phyloP scores from a whole-genome alignment of 192 early-diverging fungal species.

The Gryganskiella cystojenkinii region DNA sequence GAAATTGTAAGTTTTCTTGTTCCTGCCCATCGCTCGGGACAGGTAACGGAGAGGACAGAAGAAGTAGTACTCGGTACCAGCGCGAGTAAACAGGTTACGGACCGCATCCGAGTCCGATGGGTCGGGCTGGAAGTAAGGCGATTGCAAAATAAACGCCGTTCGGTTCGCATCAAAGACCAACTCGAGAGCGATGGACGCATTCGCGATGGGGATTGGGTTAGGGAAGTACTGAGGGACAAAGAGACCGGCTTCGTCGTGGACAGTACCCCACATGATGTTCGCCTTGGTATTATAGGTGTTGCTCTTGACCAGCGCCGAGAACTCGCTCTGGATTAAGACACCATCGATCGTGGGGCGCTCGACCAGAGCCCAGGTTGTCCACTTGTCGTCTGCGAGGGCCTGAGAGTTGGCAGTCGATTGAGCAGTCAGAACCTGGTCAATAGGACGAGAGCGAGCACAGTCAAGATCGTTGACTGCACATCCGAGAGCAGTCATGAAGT shows the following conservation, averaged over 20 bases:
- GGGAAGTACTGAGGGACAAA: conserved; percentile 15
- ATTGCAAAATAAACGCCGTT: neutral
- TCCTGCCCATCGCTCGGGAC: conserved; percentile 5
- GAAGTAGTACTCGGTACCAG: conserved; percentile 24
- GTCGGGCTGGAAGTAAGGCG: neutral
- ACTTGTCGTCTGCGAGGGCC: conserved; percentile 14
- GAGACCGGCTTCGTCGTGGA: conserved; percentile 24
- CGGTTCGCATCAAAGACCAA: neutral
- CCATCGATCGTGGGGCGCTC: conserved; percentile 41
- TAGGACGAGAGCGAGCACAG: conserved; percentile 8
- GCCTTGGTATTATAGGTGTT: conserved; percentile 30
- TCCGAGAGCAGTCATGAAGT: conserved; percentile 8
- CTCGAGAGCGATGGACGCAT: neutral
- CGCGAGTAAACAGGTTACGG: conserved; percentile 3
- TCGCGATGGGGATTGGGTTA: neutral
- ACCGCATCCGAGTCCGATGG: neutral
- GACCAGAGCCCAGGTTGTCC: conserved; percentile 3
- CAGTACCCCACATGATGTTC: conserved; percentile 21
- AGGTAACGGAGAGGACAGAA: conserved; percentile 21
- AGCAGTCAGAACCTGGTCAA: conserved; percentile 3
- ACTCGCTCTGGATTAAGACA: conserved; percentile 26
- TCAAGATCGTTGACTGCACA: conserved; percentile 6
- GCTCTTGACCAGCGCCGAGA: conserved; percentile 13
- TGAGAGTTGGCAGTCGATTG: conserved; percentile 16
- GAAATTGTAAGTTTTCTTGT: conserved; percentile 16